Conservation (phyloP, 2,329 filamentous ascomycete genomes). For the Remersonia thermophila region DNA sequence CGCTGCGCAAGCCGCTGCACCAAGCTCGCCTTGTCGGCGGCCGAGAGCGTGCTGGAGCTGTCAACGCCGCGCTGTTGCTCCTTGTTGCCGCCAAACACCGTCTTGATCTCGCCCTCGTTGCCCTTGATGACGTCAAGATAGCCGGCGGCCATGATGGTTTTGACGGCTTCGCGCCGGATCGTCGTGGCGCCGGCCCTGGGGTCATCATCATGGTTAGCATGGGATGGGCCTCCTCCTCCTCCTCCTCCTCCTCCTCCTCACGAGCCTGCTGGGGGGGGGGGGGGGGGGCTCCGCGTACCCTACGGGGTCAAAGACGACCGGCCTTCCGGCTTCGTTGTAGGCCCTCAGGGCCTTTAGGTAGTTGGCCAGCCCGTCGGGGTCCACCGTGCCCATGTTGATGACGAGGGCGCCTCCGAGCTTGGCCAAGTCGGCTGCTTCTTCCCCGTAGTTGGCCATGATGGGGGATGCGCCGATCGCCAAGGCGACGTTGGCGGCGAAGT, state of each 20-base stretch:
- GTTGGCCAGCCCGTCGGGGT: constrained; percentile 57
- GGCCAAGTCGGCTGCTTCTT: constrained; percentile 72
- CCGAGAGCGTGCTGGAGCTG: constrained; percentile 44
- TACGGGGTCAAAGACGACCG: constrained; percentile 79
- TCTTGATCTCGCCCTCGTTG: constrained; percentile 77
- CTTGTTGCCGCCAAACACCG: constrained; percentile 39
- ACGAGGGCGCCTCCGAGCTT: constrained; percentile 66
- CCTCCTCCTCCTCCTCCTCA: too few relatives aligned
- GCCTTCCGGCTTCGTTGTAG: constrained; percentile 66
- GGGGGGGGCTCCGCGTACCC: constrained; percentile 40
- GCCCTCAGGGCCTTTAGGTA: constrained; percentile 63
- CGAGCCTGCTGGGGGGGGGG: not conserved
- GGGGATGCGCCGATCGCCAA: constrained; percentile 75
- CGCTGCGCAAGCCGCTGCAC: constrained; percentile 54
- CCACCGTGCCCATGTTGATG: constrained; percentile 91
- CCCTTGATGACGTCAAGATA: constrained; percentile 87
- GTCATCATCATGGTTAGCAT: not conserved
- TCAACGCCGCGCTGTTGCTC: constrained; percentile 75
- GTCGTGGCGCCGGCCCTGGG: constrained; percentile 62
- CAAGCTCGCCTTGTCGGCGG: constrained; percentile 42
- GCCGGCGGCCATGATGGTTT: constrained; percentile 56
- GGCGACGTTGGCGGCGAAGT: constrained; percentile 85
- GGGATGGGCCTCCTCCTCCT: too few relatives aligned
- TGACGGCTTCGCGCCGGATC: constrained; percentile 59
- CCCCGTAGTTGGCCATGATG: constrained; percentile 84